Percentiles rank a stretch among this genome's conserved stretches.
phyloP scores from a whole-genome alignment of 345 rosid genomes.

The Melaleuca alternifolia region DNA sequence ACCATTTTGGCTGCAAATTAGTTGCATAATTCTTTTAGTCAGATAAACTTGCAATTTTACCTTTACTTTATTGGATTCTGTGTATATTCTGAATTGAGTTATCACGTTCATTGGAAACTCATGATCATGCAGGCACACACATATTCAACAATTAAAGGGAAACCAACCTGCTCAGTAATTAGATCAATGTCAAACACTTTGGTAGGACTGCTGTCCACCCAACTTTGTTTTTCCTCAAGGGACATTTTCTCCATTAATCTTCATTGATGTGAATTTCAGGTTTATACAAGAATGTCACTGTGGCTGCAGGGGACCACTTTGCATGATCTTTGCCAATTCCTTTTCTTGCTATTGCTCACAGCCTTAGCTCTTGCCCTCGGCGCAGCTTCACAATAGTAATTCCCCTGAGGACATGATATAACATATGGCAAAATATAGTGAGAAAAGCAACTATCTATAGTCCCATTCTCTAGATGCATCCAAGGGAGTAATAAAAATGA shows the following conservation, averaged over 20 bases:
- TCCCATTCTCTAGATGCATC: neutral
- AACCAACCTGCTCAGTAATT: slow-evolving; percentile 51
- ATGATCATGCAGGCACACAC: neutral
- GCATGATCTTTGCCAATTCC: slow-evolving; percentile 98
- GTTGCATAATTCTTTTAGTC: neutral
- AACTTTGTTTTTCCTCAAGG: slow-evolving; percentile 53
- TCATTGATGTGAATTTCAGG: slow-evolving; percentile 88
- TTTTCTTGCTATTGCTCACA: slow-evolving; percentile 91
- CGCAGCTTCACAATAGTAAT: slow-evolving; percentile 82
- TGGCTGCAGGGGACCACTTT: slow-evolving; percentile 99
- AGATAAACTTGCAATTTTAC: neutral
- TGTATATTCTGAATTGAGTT: neutral
- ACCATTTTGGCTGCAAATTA: neutral
- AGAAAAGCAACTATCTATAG: neutral
- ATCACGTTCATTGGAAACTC: neutral
- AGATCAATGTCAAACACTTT: slow-evolving; percentile 71
- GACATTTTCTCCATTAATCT: slow-evolving; percentile 79
- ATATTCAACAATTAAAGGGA: neutral
- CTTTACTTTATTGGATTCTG: neutral
- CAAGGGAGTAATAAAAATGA: neutral
- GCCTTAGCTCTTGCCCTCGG: slow-evolving; percentile 76
- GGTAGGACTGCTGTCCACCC: slow-evolving; percentile 89
- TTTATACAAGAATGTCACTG: slow-evolving; percentile 91
- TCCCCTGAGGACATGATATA: slow-evolving; percentile 43
- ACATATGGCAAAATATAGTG: neutral